phyloP scores from a whole-genome alignment of 345 rosid species.

The Carallia brachiata region DNA sequence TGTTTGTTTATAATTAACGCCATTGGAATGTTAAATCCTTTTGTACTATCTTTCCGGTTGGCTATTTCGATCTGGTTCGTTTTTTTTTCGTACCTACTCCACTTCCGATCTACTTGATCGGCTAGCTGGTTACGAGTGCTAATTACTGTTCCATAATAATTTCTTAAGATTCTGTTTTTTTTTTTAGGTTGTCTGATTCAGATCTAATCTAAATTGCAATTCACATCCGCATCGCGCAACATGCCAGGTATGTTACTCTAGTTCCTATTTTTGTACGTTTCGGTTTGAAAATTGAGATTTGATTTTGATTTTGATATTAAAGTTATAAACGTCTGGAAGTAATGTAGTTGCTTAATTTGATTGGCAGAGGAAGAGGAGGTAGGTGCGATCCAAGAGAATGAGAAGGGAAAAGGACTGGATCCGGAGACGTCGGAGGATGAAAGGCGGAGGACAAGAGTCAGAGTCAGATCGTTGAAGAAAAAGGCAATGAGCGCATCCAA shows the following conservation, averaged over 20 bases:
- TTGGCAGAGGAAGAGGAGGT: constrained; percentile 50
- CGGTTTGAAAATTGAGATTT: not conserved
- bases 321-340: not conserved
- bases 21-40: constrained; percentile 7
- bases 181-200: constrained; percentile 10
- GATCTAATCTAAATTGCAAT: constrained; percentile 23
- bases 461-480: constrained; percentile 61
- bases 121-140: not conserved
- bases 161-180: constrained; percentile 8
- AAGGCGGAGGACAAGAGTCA: constrained; percentile 44
- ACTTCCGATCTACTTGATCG: constrained; percentile 25
- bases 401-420: constrained; percentile 41
- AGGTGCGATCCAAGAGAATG: constrained; percentile 38
- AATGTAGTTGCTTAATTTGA: not conserved
- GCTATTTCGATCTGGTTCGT: constrained; percentile 16
- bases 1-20: not conserved
- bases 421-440: constrained; percentile 71
- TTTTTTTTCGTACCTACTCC: not conserved
- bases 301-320: not conserved
- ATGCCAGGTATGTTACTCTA: constrained; percentile 46
- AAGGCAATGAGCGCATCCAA: constrained; percentile 78
- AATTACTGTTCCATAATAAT: not conserved
- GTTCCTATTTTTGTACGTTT: not conserved
- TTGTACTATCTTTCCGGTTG: not conserved
- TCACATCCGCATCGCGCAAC: constrained; percentile 4